Conservation (phyloP, 495 filamentous ascomycete genomes). For the Xylaria cubensis region DNA sequence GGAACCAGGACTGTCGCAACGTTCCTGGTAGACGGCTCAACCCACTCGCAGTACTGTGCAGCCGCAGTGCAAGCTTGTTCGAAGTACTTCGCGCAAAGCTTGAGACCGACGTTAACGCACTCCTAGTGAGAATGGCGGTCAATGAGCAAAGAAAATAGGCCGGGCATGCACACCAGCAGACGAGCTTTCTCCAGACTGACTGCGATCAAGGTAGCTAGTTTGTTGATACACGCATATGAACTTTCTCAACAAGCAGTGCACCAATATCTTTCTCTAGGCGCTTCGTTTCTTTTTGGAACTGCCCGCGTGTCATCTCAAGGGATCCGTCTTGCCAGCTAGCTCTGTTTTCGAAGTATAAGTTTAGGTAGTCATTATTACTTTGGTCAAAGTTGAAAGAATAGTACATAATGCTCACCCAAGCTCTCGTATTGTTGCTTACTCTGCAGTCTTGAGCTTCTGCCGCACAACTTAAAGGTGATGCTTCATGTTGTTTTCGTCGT, state of each 20-base stretch:
- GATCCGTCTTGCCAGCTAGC: not conserved
- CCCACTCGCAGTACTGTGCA: no score
- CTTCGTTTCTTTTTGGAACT: not conserved
- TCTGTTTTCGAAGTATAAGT: not conserved
- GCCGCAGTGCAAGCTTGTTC: no score
- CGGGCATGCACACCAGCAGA: no score
- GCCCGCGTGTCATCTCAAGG: not conserved
- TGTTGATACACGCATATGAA: not conserved
- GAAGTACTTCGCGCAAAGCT: no score
- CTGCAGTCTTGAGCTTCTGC: not conserved
- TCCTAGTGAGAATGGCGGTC: no score
- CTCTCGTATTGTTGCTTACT: conserved; percentile 13
- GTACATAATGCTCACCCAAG: not conserved
- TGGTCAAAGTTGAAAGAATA: not conserved
- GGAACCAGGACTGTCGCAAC: no score
- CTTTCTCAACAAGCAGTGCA: not conserved
- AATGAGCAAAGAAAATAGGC: no score
- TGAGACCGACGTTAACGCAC: no score
- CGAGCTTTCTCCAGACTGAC: no score
- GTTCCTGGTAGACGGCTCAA: no score
- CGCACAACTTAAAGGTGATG: not conserved
- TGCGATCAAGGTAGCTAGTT: no score
- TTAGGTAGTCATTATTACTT: not conserved
- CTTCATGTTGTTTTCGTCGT: not conserved
- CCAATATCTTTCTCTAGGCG: not conserved